Evolutionary conservation across 2,329 filamentous ascomycete species (phyloP), one percentile per base, ranked within the genome.

Genomic region (Xylaria multiplex): DNA sequence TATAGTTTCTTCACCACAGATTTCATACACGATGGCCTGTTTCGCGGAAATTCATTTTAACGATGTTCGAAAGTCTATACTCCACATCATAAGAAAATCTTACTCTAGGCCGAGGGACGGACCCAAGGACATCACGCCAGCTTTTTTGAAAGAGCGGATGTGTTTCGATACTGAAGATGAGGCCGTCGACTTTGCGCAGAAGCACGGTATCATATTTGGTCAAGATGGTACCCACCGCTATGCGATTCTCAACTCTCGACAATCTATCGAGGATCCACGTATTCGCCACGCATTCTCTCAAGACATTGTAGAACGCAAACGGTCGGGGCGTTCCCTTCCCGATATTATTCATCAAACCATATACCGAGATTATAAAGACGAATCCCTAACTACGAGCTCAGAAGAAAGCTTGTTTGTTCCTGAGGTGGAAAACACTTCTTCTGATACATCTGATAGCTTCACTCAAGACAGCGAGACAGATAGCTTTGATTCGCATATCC

Each of bases 21-120:
- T 90, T 2, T 90, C 89, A 0, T 91, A 91, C 73, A 90, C 87
- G 1, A 90, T 91, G 87, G 89, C 88, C 14, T 91, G 89, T 70
- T 85, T 91, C 66, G 88, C 88, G 6, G 88, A 91, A 72, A 86
- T 88, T n/a, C 87, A 90, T 72, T 90, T 91, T 64, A 85, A 86
- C 46, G 81, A 83, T 42, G 79, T 90, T 37, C 86, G 89, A 46
- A 86, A 86, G 60, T 82, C 84, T 13, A 85, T 89, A 16, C 75
- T 91, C 19, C 82, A 83, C 60, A 83, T 84, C 16, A 78, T 90
- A 24, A 83, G 85, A 57, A 82, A 79, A 61, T 82, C 85, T 1
- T 86, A 89, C 67, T 81, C 85, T 1, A 83, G 87, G 63, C 85
- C 85, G 27, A 82, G 86, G 65, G 84, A 85, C 58, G 81, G 84